Conservation (phyloP, 768 basidiomycete genomes). For the Lactifluus pinguis region DNA sequence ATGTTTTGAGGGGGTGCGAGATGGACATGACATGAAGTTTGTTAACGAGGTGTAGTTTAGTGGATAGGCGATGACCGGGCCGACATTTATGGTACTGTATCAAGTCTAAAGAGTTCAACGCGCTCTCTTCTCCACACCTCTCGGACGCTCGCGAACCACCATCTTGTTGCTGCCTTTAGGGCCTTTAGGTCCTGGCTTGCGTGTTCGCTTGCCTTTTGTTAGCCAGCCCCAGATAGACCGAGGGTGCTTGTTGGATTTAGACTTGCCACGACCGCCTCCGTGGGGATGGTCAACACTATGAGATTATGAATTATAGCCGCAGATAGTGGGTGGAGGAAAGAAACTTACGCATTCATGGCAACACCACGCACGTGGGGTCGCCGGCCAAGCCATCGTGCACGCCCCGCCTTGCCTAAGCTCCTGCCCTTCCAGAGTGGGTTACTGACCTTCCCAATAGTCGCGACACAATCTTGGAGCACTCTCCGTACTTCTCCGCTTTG, state of each 20-base stretch:
- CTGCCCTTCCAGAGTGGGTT: conserved; percentile 85
- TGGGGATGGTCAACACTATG: conserved; percentile 83
- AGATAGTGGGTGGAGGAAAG: neutral
- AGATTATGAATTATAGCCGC: conserved; percentile 1
- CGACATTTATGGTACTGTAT: neutral
- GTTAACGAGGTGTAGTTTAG: neutral
- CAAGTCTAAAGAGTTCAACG: conserved; percentile 3
- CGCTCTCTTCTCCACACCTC: conserved; percentile 48
- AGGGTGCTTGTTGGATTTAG: conserved; percentile 92
- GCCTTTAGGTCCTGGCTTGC: conserved; percentile 85
- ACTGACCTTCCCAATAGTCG: conserved; percentile 87
- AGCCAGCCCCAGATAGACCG: conserved; percentile 90
- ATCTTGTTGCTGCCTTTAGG: conserved; percentile 86
- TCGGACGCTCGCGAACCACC: conserved; percentile 78
- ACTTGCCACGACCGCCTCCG: conserved; percentile 96
- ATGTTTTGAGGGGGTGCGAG: conserved; percentile 45
- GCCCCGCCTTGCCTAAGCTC: conserved; percentile 85
- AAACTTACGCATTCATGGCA: conserved; percentile 85
- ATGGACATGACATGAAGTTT: neutral
- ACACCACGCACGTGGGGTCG: conserved; percentile 87
- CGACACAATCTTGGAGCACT: conserved; percentile 70
- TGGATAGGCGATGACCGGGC: neutral
- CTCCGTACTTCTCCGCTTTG: conserved; percentile 91
- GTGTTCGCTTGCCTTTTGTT: conserved; percentile 86
- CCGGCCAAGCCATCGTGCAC: conserved; percentile 78